Percentiles rank a stretch among this genome's conserved stretches.
phyloP scores from a whole-genome alignment of 202 grass and related monocot species.

The Cymbopogon flexuosus region DNA sequence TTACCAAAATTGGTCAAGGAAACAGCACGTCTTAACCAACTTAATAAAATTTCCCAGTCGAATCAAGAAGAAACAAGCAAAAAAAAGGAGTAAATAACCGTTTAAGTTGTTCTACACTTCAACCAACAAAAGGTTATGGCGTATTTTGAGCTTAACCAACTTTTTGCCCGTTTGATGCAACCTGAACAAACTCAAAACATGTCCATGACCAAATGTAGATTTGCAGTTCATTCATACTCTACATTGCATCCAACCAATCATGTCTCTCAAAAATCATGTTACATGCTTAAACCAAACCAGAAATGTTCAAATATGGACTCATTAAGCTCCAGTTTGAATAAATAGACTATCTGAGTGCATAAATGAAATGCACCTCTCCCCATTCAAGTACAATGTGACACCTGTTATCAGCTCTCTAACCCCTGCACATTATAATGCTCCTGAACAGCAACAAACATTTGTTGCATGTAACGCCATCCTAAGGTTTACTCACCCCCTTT shows the following conservation, averaged over 20 bases:
- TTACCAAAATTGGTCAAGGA: background rate
- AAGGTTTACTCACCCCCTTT: background rate
- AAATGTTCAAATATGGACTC: background rate
- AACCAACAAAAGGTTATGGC: background rate
- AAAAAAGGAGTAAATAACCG: background rate
- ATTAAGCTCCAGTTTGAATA: background rate
- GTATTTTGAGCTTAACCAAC: too few relatives aligned
- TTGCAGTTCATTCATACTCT: background rate
- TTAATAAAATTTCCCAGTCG: background rate
- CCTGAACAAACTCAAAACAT: background rate
- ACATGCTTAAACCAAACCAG: background rate
- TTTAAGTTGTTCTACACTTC: background rate
- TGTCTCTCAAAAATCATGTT: background rate
- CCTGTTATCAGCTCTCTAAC: background rate
- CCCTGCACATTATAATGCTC: background rate
- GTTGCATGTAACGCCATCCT: background rate
- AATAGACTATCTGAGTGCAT: background rate
- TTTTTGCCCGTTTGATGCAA: background rate
- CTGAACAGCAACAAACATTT: background rate
- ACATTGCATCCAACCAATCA: background rate
- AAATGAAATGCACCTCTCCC: background rate
- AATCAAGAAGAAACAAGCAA: background rate
- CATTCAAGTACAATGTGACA: background rate
- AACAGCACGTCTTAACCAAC: background rate
- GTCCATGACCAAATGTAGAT: background rate